These are phyloP conservation scores for Kwoniella sp. DNA, from an alignment of 768 basidiomycete species.

Conservation along the genomic window DNA sequence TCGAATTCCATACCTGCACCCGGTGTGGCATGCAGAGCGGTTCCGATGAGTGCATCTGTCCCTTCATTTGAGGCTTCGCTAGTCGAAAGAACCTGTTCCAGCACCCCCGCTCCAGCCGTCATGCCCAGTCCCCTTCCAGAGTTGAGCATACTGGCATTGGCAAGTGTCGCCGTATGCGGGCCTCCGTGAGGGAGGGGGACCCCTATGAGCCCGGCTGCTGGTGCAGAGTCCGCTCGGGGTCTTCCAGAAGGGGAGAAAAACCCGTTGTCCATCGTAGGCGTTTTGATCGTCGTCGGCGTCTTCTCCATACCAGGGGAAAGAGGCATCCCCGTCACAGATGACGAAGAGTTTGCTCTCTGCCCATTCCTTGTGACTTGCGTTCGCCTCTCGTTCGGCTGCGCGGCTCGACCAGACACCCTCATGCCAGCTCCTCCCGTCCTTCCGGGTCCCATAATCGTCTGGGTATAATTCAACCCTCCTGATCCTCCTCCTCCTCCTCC, in stretches of 20 bases:
- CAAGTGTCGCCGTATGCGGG: conserved; percentile 5
- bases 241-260: conserved; percentile 43
- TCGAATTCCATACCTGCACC: conserved; percentile 17
- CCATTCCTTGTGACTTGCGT: conserved; percentile 10
- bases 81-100: conserved; percentile 32
- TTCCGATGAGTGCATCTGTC: conserved; percentile 5
- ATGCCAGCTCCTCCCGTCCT: conserved; percentile 74
- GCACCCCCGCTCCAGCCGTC: conserved; percentile 12
- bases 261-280: conserved; percentile 31
- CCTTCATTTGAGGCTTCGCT: conserved; percentile 35
- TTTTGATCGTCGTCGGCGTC: conserved; percentile 9
- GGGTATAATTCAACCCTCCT: conserved; percentile 73
- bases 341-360: conserved; percentile 33
- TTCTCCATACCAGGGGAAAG: conserved; percentile 22
- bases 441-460: conserved; percentile 79
- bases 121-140: conserved; percentile 35
- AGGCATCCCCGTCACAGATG: conserved; percentile 9
- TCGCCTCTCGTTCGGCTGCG: conserved; percentile 1
- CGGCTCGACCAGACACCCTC: conserved; percentile 64
- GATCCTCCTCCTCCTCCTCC: conserved; percentile 56
- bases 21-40: not conserved
- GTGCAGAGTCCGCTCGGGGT: conserved; percentile 53
- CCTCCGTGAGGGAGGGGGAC: not conserved
- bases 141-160: conserved; percentile 28
- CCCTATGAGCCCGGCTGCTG: conserved; percentile 27